Percentiles rank a stretch among this genome's conserved stretches.
Conservation (phyloP, 495 filamentous ascomycete genomes). For the Neurospora discreta region DNA sequence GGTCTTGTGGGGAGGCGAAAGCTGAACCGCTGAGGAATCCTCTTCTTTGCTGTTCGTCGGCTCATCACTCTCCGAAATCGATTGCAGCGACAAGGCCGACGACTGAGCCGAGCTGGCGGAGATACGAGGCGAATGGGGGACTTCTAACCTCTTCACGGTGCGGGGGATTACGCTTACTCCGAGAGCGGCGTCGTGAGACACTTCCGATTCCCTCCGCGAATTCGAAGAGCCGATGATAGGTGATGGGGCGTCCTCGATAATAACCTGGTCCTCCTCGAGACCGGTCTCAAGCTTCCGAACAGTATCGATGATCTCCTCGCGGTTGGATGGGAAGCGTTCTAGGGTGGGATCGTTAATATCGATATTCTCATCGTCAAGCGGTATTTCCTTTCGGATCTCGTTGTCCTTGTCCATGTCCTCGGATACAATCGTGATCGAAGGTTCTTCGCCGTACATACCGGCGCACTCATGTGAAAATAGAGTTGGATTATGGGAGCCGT, state of each 20-base stretch:
- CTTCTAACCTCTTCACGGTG: constrained; percentile 4
- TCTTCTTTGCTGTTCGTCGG: constrained; percentile 4
- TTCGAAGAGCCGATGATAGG: constrained; percentile 17
- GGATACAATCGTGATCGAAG: constrained; percentile 2
- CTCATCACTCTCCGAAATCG: constrained; percentile 19
- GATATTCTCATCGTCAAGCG: constrained; percentile 13
- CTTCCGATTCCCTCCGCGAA: constrained; percentile 14
- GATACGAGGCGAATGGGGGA: constrained; percentile 8
- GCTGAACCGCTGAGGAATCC: constrained; percentile 6
- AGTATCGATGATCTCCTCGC: constrained; percentile 33
- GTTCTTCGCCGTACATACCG: constrained; percentile 18
- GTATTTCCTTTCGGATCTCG: neutral
- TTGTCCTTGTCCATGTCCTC: constrained; percentile 4
- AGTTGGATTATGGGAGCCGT: constrained; percentile 19
- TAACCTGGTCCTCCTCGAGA: constrained; percentile 32
- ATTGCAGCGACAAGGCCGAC: constrained; percentile 16
- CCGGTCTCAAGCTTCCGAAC: constrained; percentile 34
- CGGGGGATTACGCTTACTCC: constrained; percentile 3
- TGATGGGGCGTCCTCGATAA: constrained; percentile 24
- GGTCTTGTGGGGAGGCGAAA: constrained; percentile 10
- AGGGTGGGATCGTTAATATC: constrained; percentile 41
- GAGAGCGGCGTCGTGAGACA: constrained; percentile 3
- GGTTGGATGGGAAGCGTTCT: constrained; percentile 39
- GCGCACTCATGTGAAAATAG: constrained; percentile 38
- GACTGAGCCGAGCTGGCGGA: constrained; percentile 14